These are phyloP conservation scores for Kodamaea nitidulidarum DNA, from an alignment of 805 yeast species.

Conservation along the genomic window DNA sequence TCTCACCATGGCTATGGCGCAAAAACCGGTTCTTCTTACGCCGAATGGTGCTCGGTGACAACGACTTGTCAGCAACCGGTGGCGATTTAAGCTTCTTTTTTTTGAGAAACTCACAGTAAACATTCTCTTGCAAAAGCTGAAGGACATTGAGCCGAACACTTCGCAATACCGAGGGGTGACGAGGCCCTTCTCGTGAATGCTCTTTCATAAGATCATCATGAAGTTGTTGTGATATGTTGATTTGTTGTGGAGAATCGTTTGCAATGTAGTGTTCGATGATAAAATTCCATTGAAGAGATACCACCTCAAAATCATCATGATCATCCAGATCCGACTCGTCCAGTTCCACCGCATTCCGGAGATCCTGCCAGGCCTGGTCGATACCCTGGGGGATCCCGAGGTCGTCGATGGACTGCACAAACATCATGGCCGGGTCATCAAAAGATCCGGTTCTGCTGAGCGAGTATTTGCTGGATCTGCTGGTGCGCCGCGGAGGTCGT, in stretches of 20 bases:
- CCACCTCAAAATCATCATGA: conserved; percentile 3
- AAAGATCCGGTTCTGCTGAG: conserved; percentile 12
- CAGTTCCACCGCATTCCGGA: conserved; percentile 7
- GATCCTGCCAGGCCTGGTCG: conserved; percentile 38
- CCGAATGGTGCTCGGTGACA: conserved; percentile 1
- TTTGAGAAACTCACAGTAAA: conserved; percentile 16
- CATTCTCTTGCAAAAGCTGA: conserved; percentile 34
- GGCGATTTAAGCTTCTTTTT: conserved; percentile 3
- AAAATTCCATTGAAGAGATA: conserved; percentile 29
- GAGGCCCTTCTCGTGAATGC: conserved; percentile 11
- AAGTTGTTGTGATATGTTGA: conserved; percentile 44
- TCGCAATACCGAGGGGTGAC: conserved; percentile 23
- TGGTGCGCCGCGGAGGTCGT: neutral
- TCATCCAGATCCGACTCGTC: conserved; percentile 3
- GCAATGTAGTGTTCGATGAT: conserved; percentile 40
- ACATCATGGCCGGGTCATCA: conserved; percentile 3
- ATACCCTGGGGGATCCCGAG: conserved; percentile 31
- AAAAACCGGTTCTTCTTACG: conserved; percentile 11
- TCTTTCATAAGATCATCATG: conserved; percentile 22
- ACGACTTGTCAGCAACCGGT: conserved; percentile 3
- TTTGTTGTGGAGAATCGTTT: conserved; percentile 43
- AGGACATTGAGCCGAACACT: conserved; percentile 30
- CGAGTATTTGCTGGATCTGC: conserved; percentile 6
- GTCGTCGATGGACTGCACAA: conserved; percentile 20
- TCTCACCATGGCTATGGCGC: conserved; percentile 3